Base-by-base conservation (phyloP, 306 rosid genomes). In the Quercus variabilis region DNA sequence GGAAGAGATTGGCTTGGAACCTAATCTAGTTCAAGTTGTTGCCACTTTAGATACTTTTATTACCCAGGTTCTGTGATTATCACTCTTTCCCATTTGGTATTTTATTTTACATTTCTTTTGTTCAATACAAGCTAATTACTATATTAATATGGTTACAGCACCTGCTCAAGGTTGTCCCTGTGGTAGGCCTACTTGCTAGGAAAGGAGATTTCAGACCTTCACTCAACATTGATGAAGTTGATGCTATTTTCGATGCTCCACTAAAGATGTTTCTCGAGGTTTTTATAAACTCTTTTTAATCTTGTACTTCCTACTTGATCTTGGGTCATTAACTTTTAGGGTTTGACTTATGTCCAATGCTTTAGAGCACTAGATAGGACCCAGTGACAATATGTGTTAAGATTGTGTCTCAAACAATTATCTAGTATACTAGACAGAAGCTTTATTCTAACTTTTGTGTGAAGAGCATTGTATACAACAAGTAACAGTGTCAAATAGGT, bases 231-330 rank as follows among this genome's bases (percentile, higher is more conserved):
- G 78, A 81, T 0, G 83, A 85, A 78, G 83, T 85, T 64, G 88
- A 81, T 33, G 33, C 78, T 57, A 9, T 85, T 55, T 85, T 85
- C 21, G 69, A 85, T 77, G 85, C 74, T 13, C 88, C 88, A 30
- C 54, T 78, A 28, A 78, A 78, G 23, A 85, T 81, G 83, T 85
- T 85, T 70, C 80, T 85, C 73, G 63, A 85, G 88, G 88, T 82
- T 33, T 55, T 33, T 55, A 17, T 17, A 8, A 30, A 31, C 18
- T 25, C 17, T 2, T 4, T 4, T 15, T 14, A 33, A 1, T 67
- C 51, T 31, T 67, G 51, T 18, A n/a, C 20, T 65, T 65, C 14
- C 18, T 17, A 7, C 13, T 17, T 3, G 13, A 3, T 26, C 18
- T 26, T 62, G 3, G 38, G 41, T 4, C 14, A 21, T 49, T 12